Percentiles rank a stretch among this genome's conserved stretches.
phyloP scores from a whole-genome alignment of 805 yeast genomes.

The Hanseniaspora lachancei region DNA sequence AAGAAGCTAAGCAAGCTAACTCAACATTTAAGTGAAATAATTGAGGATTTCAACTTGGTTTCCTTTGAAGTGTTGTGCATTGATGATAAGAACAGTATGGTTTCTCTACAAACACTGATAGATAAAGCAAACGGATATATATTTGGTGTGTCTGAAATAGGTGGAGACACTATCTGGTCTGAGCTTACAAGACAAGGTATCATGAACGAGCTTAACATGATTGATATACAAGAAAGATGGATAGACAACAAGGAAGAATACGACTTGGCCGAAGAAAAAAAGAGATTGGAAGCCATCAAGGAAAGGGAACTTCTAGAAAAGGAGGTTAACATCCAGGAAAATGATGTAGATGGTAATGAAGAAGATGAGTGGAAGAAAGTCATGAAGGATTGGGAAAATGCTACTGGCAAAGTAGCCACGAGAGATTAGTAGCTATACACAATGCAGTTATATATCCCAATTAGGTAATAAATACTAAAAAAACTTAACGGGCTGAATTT shows the following conservation, averaged over 20 bases:
- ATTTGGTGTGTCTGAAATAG: slow-evolving; percentile 84
- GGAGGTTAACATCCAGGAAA: slow-evolving; percentile 28
- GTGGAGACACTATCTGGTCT: slow-evolving; percentile 98
- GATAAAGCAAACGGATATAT: slow-evolving; percentile 91
- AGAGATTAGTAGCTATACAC: slow-evolving; percentile 14
- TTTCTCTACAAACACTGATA: slow-evolving; percentile 55
- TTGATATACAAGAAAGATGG: slow-evolving; percentile 92
- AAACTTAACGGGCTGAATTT: neutral
- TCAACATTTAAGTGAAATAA: slow-evolving; percentile 63
- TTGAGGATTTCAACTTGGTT: slow-evolving; percentile 77
- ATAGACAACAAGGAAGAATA: slow-evolving; percentile 67
- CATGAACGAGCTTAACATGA: slow-evolving; percentile 23
- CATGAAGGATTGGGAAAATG: slow-evolving; percentile 44
- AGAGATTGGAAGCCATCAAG: slow-evolving; percentile 31
- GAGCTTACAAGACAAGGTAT: slow-evolving; percentile 70
- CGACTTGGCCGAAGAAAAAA: slow-evolving; percentile 49
- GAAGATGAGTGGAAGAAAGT: slow-evolving; percentile 66
- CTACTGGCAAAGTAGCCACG: slow-evolving; percentile 26
- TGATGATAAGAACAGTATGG: slow-evolving; percentile 88
- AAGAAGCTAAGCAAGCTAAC: slow-evolving; percentile 55
- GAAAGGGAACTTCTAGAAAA: slow-evolving; percentile 32
- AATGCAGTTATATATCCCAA: neutral
- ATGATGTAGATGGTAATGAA: slow-evolving; percentile 45
- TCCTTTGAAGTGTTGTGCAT: slow-evolving; percentile 80
- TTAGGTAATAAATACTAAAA: neutral